phyloP scores from a whole-genome alignment of 164 flowering plant genomes.

The Echeveria elegans region DNA sequence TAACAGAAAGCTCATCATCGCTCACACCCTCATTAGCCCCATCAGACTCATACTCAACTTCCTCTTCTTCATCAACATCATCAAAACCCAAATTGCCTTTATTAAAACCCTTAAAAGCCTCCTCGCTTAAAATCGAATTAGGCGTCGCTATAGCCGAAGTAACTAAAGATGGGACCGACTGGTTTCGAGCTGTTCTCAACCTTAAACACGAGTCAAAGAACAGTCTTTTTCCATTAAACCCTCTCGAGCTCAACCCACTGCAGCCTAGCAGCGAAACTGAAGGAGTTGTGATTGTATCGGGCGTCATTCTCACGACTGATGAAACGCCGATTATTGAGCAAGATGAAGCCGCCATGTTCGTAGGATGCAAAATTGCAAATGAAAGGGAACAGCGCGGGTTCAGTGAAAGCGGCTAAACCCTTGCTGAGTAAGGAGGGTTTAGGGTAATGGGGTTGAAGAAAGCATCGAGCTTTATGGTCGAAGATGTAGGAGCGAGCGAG shows the following conservation, averaged over 20 bases:
- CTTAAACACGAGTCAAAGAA: neutral
- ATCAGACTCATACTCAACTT: slow-evolving; percentile 14
- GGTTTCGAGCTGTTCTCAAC: neutral
- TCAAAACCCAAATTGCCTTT: slow-evolving; percentile 11
- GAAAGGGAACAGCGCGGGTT: too few species aligned
- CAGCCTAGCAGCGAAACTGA: neutral
- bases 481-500: neutral
- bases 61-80: slow-evolving; percentile 6
- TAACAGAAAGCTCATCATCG: slow-evolving; percentile 36
- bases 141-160: slow-evolving; percentile 57
- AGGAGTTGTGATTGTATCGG: neutral
- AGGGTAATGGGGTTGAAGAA: neutral
- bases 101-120: slow-evolving; percentile 44
- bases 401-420: neutral
- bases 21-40: slow-evolving; percentile 7
- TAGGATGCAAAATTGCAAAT: too few species aligned
- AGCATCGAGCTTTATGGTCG: neutral
- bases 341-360: slow-evolving; percentile 2
- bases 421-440: neutral
- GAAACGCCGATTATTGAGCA: slow-evolving; percentile 3
- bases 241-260: neutral
- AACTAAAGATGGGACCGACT: slow-evolving; percentile 3
- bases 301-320: neutral
- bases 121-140: slow-evolving; percentile 59
- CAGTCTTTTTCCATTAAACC: neutral